A percentile compares a stretch with the other conserved stretches of the same genome.
phyloP scores from a whole-genome alignment of 2,329 filamentous ascomycete genomes.

The Macrophomina tecta region DNA sequence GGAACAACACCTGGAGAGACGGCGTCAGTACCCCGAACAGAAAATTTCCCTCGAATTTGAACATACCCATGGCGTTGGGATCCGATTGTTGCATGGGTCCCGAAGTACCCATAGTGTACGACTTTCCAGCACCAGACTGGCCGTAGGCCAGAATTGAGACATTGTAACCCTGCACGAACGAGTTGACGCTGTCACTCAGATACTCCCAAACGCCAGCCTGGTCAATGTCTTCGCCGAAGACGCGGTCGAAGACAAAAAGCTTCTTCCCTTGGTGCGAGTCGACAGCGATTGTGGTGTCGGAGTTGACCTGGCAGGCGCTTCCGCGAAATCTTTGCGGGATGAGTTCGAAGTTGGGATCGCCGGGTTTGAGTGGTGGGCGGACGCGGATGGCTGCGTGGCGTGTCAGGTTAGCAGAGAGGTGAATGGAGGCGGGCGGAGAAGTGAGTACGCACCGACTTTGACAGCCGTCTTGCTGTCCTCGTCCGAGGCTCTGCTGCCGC shows the following conservation, averaged over 20 bases:
- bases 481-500: constrained; percentile 81
- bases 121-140: constrained; percentile 96
- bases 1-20: constrained; percentile 88
- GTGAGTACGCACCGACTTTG: constrained; percentile 82
- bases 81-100: constrained; percentile 79
- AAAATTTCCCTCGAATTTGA: background rate
- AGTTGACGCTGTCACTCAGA: constrained; percentile 83
- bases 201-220: constrained; percentile 97
- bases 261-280: constrained; percentile 88
- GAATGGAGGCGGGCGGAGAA: constrained; percentile 23
- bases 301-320: constrained; percentile 88
- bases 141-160: constrained; percentile 96
- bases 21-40: background rate
- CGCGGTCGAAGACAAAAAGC: constrained; percentile 94
- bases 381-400: constrained; percentile 79
- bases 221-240: constrained; percentile 81
- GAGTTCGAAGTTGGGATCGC: constrained; percentile 90
- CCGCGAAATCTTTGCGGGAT: constrained; percentile 95
- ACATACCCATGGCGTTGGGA: constrained; percentile 76
- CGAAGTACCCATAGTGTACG: constrained; percentile 97
- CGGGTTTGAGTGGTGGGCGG: constrained; percentile 80
- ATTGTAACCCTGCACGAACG: constrained; percentile 97
- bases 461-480: constrained; percentile 90
- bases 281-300: constrained; percentile 82
- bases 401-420: constrained; percentile 34